Evolutionary conservation across 2,329 filamentous ascomycete species (phyloP), one percentile per base, ranked within the genome.

Genomic region (Zarea fungicola): DNA sequence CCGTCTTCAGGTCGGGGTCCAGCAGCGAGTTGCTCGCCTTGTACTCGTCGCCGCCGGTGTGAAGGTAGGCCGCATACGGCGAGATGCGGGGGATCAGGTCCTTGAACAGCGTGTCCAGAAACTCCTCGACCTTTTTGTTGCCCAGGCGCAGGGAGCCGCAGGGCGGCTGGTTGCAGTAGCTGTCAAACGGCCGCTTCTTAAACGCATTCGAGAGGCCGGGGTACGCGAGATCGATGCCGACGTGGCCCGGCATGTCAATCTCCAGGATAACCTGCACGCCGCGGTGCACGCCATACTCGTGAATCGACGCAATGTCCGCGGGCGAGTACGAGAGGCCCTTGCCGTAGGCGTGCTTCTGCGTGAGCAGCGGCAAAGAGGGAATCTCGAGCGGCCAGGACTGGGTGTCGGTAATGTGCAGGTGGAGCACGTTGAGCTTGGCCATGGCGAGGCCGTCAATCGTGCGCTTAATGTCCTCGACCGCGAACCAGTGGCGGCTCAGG

Each of bases 341-440:
- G 21, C 75, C 74, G 61, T 95, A 95, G 1, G 88, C 84, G 29
- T 89, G 89, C 63, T 88, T 84, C 45, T 74, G 66, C 3, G 88
- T 76, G 2, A 95, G 73, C 26, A 23, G 21, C 11, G 64, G 55
- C 53, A 95, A 67, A 3, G 85, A 67, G 1, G 87, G 86, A 42
- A 95, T 84, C 56, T 89, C 87, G 21, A 95, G 72, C 0, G 89
- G 89, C 85, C 89, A 95, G 4, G 87, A 87, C 65, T 95, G 89
- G 14, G 85, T 83, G 65, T 95, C 89, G 5, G 87, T 93, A 50
- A 85, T 76, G 70, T 95, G 89, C 47, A 92, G 72, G 66, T 93
- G 89, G 49, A 95, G 75, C 6, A 83, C 76, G 68, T 93, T 93
- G 73, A 93, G 78, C 71, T 95, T 93, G 71, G 84, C 89, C 77